These are phyloP conservation scores for Phytophthora syringae DNA, from an alignment of 352 stramenopile genomes.

Conservation along the genomic window DNA sequence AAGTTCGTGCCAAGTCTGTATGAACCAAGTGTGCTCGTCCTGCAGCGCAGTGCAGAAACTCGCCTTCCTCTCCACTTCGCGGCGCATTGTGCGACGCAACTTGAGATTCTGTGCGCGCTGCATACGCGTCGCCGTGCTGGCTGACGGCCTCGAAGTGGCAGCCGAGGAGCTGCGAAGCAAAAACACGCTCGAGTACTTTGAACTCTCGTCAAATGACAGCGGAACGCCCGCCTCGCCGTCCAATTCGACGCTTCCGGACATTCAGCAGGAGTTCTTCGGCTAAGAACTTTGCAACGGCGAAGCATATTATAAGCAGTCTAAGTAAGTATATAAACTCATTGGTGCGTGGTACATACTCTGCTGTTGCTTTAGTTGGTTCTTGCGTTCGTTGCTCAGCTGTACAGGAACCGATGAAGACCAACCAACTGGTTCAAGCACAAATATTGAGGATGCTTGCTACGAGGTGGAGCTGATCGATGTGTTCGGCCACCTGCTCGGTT, in stretches of 20 bases:
- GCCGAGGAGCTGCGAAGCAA: slow-evolving; percentile 35
- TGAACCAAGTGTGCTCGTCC: slow-evolving; percentile 38
- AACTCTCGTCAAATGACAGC: slow-evolving; percentile 35
- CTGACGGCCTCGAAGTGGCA: slow-evolving; percentile 40
- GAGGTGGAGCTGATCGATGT: slow-evolving; percentile 12
- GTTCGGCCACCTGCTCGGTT: slow-evolving; percentile 1
- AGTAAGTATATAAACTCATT: slow-evolving; percentile 1
- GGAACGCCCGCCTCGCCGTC: slow-evolving; percentile 32
- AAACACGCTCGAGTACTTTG: slow-evolving; percentile 43
- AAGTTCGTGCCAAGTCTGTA: slow-evolving; percentile 39
- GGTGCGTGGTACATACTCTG: not conserved
- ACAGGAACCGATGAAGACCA: not conserved
- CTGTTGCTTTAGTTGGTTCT: not conserved
- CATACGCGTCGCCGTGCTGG: slow-evolving; percentile 23
- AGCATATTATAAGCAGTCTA: not conserved
- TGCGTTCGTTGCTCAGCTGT: not conserved
- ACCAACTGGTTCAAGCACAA: not conserved
- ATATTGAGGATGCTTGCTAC: not conserved
- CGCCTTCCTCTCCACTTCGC: slow-evolving; percentile 33
- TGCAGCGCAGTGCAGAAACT: slow-evolving; percentile 31
- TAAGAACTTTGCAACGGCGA: slow-evolving; percentile 7
- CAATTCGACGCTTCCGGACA: slow-evolving; percentile 40
- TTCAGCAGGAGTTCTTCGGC: slow-evolving; percentile 45
- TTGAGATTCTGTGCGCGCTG: slow-evolving; percentile 38
- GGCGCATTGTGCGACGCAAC: slow-evolving; percentile 27